phyloP scores from a whole-genome alignment of 2,329 filamentous ascomycete species.

The Fusarium sp. region DNA sequence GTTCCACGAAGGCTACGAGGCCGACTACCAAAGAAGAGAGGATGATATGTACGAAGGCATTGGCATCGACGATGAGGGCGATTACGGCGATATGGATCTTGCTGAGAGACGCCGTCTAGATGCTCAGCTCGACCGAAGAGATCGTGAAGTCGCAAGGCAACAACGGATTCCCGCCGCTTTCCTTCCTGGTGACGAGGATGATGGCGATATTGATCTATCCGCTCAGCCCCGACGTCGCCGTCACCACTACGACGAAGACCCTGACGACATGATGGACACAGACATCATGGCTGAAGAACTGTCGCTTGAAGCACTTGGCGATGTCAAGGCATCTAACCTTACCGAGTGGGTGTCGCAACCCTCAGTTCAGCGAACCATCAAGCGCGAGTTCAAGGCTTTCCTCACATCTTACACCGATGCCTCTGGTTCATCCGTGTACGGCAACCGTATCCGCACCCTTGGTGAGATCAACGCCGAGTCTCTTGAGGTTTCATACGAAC shows the following conservation, averaged over 20 bases:
- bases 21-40: conserved; percentile 76
- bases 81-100: conserved; percentile 78
- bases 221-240: conserved; percentile 86
- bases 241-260: conserved; percentile 93
- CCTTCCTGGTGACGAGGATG: conserved; percentile 85
- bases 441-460: conserved; percentile 92
- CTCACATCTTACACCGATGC: conserved; percentile 95
- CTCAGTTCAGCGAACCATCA: conserved; percentile 91
- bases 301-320: conserved; percentile 88
- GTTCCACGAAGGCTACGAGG: conserved; percentile 79
- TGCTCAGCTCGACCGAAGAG: conserved; percentile 78
- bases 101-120: conserved; percentile 78
- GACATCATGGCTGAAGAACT: conserved; percentile 97
- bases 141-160: conserved; percentile 76
- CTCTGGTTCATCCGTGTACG: conserved; percentile 91
- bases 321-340: conserved; percentile 92
- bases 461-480: conserved; percentile 97
- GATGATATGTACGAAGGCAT: conserved; percentile 77
- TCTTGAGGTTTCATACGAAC: conserved; percentile 94
- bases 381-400: conserved; percentile 97
- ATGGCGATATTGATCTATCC: conserved; percentile 85
- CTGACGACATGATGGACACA: conserved; percentile 90
- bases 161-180: conserved; percentile 76
- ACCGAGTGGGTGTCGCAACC: conserved; percentile 96
- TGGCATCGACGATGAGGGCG: conserved; percentile 82